These are phyloP conservation scores for Cystoisospora suis DNA, from an alignment of 169 alveolate species.

Conservation along the genomic window DNA sequence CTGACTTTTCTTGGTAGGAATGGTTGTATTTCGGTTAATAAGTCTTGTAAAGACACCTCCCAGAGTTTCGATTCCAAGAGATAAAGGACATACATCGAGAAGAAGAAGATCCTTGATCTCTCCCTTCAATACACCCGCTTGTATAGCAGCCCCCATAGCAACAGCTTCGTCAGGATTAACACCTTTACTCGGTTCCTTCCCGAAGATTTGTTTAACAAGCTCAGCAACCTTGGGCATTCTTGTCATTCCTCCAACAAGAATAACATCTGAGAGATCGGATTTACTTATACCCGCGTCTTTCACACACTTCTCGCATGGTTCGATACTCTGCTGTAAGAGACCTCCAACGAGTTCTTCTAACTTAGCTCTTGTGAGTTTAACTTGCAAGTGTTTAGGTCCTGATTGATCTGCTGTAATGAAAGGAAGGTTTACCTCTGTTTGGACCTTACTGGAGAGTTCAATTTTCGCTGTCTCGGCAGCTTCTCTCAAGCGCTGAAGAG, in stretches of 20 bases:
- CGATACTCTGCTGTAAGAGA: constrained; percentile 91
- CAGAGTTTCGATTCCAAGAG: constrained; percentile 94
- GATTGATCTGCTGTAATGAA: constrained; percentile 98
- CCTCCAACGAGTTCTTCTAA: constrained; percentile 97
- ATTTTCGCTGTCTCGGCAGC: constrained; percentile 99
- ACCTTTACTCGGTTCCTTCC: constrained; percentile 94
- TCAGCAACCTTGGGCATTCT: constrained; percentile 98
- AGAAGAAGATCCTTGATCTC: constrained; percentile 95
- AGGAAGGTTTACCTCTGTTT: constrained; percentile 96
- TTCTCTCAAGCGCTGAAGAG: constrained; percentile 96
- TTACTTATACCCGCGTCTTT: constrained; percentile 93
- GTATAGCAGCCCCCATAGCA: constrained; percentile 99
- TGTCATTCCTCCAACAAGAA: constrained; percentile 99
- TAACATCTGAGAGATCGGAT: constrained; percentile 93
- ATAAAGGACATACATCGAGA: constrained; percentile 95
- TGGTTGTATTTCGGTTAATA: constrained; percentile 97
- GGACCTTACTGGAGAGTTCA: constrained; percentile 93
- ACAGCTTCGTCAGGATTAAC: constrained; percentile 99
- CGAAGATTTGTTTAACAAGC: constrained; percentile 90
- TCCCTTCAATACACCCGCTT: constrained; percentile 98
- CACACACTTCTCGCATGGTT: constrained; percentile 95
- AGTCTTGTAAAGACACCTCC: constrained; percentile 97
- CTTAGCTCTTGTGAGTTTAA: constrained; percentile 78
- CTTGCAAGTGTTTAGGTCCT: constrained; percentile 98
- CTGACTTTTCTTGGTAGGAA: constrained; percentile 98